Base-by-base conservation (phyloP, 2,329 filamentous ascomycete genomes). In the Alternaria sp. region DNA sequence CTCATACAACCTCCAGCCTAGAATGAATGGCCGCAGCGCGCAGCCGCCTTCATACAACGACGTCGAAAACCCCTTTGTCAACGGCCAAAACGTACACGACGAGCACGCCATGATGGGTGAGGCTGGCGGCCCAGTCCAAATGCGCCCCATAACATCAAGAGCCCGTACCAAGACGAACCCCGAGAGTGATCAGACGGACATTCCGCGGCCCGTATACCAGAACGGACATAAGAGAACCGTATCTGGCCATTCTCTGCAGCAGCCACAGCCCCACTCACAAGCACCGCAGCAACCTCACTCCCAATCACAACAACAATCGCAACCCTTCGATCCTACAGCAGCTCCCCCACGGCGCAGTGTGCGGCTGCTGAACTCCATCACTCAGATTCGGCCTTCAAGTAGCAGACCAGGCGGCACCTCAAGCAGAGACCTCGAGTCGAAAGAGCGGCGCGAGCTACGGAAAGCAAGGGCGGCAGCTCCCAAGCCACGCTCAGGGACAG, bases 221-320 rank as follows among this genome's bases (percentile, higher is more conserved):
- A 78, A 79, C 32, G 92, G 94, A 63, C 89, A 93, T 77, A 98
- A 97, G 82, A 89, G 95, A 70, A 97, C 93, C 1, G 88, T 97
- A n/a, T 97, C 95, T 44, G 95, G 95, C 5, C 93, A 97, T 70
- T 82, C 84, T 6, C 74, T 80, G n/a, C 79, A 79, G 26, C 77
- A 80, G n/a, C 17, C 28, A 3, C 49, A 52, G 23, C 30, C 30
- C 6, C 49, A 52, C 12, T 12, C 49, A 7, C 49, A 36, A n/a
- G 28, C 30, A 25, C 49, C 32, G 9, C 28, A 15, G 11, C 28
- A 32, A 23, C 19, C 49, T n/a, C 49, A 51, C 13, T n/a, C 49
- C 3, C 49, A 52, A 10, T 13, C 30, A 7, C 75, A 30, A 66
- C 71, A 53, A 63, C 76, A 59, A 40, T 60, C 57, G n/a, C 67